Base-by-base conservation (phyloP, 805 yeast species). In the Metschnikowia proteae region DNA sequence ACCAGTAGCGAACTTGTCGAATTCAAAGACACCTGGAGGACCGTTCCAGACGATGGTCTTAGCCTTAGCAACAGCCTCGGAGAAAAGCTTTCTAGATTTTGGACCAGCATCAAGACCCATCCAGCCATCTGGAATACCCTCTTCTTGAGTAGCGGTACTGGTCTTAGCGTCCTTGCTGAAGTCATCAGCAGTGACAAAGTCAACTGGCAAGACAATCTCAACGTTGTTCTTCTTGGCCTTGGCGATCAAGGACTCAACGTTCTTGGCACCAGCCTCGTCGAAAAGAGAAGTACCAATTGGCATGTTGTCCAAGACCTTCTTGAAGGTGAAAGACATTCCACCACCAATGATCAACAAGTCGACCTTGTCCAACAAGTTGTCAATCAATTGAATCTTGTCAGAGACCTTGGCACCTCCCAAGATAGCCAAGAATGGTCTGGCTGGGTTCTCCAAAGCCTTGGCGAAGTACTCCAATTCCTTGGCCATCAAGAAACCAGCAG, bases 1-100 rank as follows among this genome's bases (percentile, higher is more conserved):
- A 76, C 98, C 98, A 52, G 74, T 74, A 61, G 97, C 86, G 70
- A 94, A 94, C 65, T 80, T 80, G 61, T 88, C 96, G 67, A 94
- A 94, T 80, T 94, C 99, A 71, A 94, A 94, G 63, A 94, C 99
- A 81, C 99, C 99, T 75, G 99, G 97, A 58, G 99, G 99, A 72
- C 99, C 99, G 80, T 94, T 94, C 99, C 99, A 94, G 70, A 94
- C 94, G 65, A 94, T 92, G 65, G 99, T 94, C 84, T 92, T 90
- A 62, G 99, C 95, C 75, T 85, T 80, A 58, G 86, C 86, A 62
- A 94, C 88, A 57, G 96, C 84, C 59, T 76, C 83, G 59, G 84
- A 81, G 70, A 87, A 94, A 61, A 86, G 79, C 73, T 83, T 80
- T 65, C 82, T 78, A 54, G 96, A 81, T 78, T 88, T 84, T 76